Percentiles rank a stretch among this genome's conserved stretches.
Conservation (phyloP, 2,329 filamentous ascomycete species). For the Microcyclospora pomicola region DNA sequence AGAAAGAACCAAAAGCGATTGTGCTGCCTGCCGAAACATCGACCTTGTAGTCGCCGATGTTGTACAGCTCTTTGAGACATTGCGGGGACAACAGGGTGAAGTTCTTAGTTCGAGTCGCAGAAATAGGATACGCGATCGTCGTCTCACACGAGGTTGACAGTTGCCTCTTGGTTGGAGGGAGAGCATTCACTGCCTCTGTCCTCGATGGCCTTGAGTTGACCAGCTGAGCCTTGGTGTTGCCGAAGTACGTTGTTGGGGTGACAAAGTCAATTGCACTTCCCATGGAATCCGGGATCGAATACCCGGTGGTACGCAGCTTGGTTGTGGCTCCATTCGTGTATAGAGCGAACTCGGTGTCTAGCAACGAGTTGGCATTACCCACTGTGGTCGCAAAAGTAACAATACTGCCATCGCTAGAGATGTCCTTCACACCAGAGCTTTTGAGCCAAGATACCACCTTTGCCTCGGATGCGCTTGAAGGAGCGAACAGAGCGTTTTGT, state of each 20-base stretch:
- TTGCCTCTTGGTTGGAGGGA: slow-evolving; percentile 4
- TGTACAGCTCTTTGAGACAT: slow-evolving; percentile 38
- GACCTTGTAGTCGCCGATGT: slow-evolving; percentile 32
- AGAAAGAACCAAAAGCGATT: slow-evolving; percentile 38
- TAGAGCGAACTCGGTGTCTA: slow-evolving; percentile 27
- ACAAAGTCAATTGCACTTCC: slow-evolving; percentile 16
- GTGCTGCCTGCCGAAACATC: slow-evolving; percentile 33
- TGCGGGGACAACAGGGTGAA: slow-evolving; percentile 27
- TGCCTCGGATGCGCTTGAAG: slow-evolving; percentile 22
- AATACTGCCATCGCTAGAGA: slow-evolving; percentile 25
- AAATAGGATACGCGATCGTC: slow-evolving; percentile 1
- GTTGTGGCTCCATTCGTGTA: slow-evolving; percentile 22
- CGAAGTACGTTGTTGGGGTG: slow-evolving; percentile 29
- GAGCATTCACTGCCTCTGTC: neutral
- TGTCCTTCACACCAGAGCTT: slow-evolving; percentile 23
- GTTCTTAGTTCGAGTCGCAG: neutral
- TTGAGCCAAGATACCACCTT: slow-evolving; percentile 30
- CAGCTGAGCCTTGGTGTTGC: slow-evolving; percentile 15
- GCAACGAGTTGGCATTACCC: slow-evolving; percentile 24
- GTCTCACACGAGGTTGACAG: slow-evolving; percentile 4
- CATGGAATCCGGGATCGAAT: slow-evolving; percentile 18
- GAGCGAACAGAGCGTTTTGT: slow-evolving; percentile 30
- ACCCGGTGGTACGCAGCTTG: slow-evolving; percentile 27
- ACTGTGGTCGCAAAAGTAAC: slow-evolving; percentile 24
- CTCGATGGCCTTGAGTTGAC: slow-evolving; percentile 1